Evolutionary conservation across 1,284 basidiomycete species (phyloP), one percentile per base, ranked within the genome.

Genomic region (Tranzscheliella williamsii): DNA sequence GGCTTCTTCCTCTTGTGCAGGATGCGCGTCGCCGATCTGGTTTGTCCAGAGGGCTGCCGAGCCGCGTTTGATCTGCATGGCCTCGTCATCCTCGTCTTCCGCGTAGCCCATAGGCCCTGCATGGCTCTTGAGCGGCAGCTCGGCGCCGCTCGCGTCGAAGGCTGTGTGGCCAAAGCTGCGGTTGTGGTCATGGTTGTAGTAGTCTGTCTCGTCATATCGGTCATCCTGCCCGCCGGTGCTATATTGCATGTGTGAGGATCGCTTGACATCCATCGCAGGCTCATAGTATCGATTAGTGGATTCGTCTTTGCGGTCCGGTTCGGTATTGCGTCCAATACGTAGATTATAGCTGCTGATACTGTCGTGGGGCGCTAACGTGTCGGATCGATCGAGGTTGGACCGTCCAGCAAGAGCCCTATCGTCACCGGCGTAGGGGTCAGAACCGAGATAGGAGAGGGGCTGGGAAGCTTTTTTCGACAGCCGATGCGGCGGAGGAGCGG

Each of bases 41-140:
- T 60, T 61, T 4, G 49, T 32, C 50, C 54, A 61, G 15, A 56
- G 49, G 1, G 45, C 34, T 13, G 42, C 42, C n/a, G 51, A 37
- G 1, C 60, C 62, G n/a, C 58, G 45, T 16, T 66, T 35, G 36
- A 70, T 29, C 48, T 73, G 72, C 5, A 62, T 40, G 3, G 44
- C 52, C 36, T 75, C 71, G 30, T 76, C 73, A 5, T 69, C 44
- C 38, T 75, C 71, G 41, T 75, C 65, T 22, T 75, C 73, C 4
- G 73, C 71, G 30, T 67, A 75, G 24, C 64, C 67, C 73, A 76
- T 76, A 5, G 37, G 24, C 15, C 42, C 52, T 5, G 60, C 58
- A 42, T 68, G 34, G n/a, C 31, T 35, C 21, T 49, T 63, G 34
- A 71, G 52, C 1, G 72, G 71, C 6, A 72, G 39, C 18, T 61